Conservation (phyloP, 305 asterid genomes). For the Fraxinus greggii region DNA sequence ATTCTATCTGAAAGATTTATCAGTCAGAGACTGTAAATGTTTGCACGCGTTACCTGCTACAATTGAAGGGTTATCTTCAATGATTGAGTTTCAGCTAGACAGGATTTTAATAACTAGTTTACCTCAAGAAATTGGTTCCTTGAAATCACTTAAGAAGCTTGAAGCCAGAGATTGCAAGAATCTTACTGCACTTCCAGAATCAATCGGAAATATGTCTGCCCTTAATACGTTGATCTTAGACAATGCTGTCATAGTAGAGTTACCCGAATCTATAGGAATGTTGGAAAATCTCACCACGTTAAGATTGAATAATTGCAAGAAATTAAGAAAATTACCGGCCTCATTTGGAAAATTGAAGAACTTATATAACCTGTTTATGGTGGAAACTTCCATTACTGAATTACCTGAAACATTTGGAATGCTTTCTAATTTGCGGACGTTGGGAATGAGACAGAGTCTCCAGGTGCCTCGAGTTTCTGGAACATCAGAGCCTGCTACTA, state of each 20-base stretch:
- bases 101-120: constrained; percentile 18
- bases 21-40: constrained; percentile 21
- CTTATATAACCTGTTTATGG: constrained; percentile 30
- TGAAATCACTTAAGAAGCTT: constrained; percentile 33
- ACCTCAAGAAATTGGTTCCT: constrained; percentile 25
- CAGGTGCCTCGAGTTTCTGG: not conserved
- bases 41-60: constrained; percentile 20
- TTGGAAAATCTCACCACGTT: constrained; percentile 27
- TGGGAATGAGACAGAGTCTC: constrained; percentile 29
- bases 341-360: constrained; percentile 32
- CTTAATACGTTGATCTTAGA: constrained; percentile 25
- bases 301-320: constrained; percentile 22
- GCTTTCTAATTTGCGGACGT: constrained; percentile 28
- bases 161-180: constrained; percentile 20
- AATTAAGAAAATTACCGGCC: constrained; percentile 23
- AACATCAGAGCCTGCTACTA: not conserved
- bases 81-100: constrained; percentile 26
- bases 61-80: constrained; percentile 20
- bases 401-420: constrained; percentile 35
- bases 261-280: constrained; percentile 28
- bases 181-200: constrained; percentile 29
- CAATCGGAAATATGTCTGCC: constrained; percentile 25
- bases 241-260: constrained; percentile 27
- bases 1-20: constrained; percentile 24
- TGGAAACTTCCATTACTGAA: constrained; percentile 27